Base-by-base conservation (phyloP, 306 rosid genomes). In the Luffa aegyptiaca region DNA sequence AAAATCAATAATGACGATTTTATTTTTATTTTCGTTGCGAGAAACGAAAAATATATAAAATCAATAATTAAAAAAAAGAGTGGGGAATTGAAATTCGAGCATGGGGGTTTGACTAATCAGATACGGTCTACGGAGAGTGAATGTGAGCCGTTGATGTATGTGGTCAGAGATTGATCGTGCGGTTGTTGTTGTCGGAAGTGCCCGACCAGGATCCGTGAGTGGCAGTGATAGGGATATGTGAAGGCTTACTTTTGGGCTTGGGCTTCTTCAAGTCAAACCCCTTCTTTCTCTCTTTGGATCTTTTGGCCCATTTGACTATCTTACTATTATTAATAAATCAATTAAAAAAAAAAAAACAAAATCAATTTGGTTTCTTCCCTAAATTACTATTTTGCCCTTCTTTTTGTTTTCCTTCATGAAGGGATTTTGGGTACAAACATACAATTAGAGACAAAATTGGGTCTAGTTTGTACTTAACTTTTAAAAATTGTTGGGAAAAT, bases 211-310 rank as follows among this genome's bases (percentile, higher is more conserved):
- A 76, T 81, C 81, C 84, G 68, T 73, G 76, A 62, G 75, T 42
- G 66, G 80, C 76, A 81, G 80, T 52, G 84, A 83, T 74, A 63
- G 69, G 49, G 81, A 72, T 49, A 73, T 35, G 59, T 49, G 78
- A 73, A 33, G 35, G 18, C 53, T 78, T 79, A n/a, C 41, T 57
- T 44, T 81, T 17, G 80, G 55, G 70, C 79, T 55, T 78, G 87
- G 84, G 82, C 84, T 65, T 81, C 5, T 55, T 13, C 13, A 84
- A 70, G 84, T 84, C 86, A 84, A 84, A 79, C 80, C 80, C 59
- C 44, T 6, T 3, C 2, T 26, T 13, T 56, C 44, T 72, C 36
- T 9, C 8, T 79, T 82, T 62, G 65, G 81, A 80, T 33, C 36
- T 36, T 12, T 33, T 70, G 74, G 82, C 83, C 82, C 80, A 64